A percentile compares a stretch with the other conserved stretches of the same genome.
Evolutionary conservation across 2,329 filamentous ascomycete species (phyloP).

Genomic region (Colletotrichum sp.): DNA sequence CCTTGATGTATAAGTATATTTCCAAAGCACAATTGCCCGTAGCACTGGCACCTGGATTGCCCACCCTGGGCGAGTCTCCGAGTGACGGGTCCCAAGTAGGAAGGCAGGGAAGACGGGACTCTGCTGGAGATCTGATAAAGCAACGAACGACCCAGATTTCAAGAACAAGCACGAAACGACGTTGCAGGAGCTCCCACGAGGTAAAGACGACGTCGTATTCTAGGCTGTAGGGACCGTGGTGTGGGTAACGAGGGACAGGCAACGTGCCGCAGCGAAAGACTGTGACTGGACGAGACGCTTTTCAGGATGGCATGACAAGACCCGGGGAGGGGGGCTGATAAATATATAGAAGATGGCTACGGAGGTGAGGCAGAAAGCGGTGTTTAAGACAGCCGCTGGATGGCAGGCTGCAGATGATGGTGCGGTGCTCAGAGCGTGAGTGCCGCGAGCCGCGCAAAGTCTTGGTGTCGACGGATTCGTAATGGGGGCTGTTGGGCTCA

Average conservation of each 20-base stretch:
- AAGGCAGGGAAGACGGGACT: background rate
- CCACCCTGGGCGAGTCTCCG: background rate
- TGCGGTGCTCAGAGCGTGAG: background rate
- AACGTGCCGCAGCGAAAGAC: constrained; percentile 13
- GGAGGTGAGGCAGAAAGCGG: background rate
- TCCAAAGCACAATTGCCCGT: background rate
- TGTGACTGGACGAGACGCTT: constrained; percentile 7
- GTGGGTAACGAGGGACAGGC: constrained; percentile 1
- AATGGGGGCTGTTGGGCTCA: background rate
- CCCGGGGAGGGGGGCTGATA: background rate
- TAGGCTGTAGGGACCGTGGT: background rate
- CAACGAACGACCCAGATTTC: background rate
- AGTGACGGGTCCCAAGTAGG: background rate
- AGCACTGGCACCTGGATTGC: background rate
- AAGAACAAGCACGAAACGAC: background rate
- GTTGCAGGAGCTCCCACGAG: constrained; percentile 13
- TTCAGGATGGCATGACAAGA: background rate
- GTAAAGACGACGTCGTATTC: background rate
- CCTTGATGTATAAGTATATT: background rate
- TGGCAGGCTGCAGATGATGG: background rate
- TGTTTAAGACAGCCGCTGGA: background rate
- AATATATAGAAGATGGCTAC: background rate
- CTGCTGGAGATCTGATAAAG: background rate
- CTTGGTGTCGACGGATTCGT: constrained; percentile 11
- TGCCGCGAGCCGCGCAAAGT: background rate